Percentiles rank a stretch among this genome's conserved stretches.
Evolutionary conservation across 2,329 filamentous ascomycete genomes (phyloP).

Genomic region (Cercospora beticola): DNA sequence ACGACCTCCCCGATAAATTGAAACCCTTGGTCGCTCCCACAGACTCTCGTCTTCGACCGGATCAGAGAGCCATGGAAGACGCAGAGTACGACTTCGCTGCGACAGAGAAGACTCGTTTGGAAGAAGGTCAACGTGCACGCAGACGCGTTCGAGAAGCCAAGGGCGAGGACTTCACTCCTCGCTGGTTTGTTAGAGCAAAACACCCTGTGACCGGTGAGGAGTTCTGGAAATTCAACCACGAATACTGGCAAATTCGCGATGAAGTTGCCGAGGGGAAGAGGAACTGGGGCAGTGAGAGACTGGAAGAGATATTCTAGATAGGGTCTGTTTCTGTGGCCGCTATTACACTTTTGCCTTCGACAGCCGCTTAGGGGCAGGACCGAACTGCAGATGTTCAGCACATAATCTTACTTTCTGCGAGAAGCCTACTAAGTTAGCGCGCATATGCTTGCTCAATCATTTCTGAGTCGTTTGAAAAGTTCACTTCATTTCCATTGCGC

Average conservation of each 20-base stretch:
- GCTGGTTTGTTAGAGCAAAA: conserved; percentile 75
- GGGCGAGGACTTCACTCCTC: conserved; percentile 78
- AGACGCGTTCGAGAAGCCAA: conserved; percentile 69
- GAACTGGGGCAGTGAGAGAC: conserved; percentile 59
- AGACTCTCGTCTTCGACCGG: conserved; percentile 86
- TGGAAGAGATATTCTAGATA: conserved; percentile 72
- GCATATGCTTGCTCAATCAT: not conserved
- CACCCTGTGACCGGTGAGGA: conserved; percentile 81
- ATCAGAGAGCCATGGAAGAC: conserved; percentile 97
- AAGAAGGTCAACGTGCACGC: conserved; percentile 83
- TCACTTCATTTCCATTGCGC: not conserved
- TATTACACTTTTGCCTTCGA: not conserved
- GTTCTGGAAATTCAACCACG: conserved; percentile 84
- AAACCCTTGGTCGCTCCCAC: conserved; percentile 79
- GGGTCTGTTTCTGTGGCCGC: not conserved
- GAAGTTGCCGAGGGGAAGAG: conserved; percentile 62
- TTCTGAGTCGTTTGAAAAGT: not conserved
- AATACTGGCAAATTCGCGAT: conserved; percentile 80
- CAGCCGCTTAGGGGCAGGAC: not conserved
- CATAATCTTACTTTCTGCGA: not conserved
- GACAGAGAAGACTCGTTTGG: conserved; percentile 88
- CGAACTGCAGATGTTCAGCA: not conserved
- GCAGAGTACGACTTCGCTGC: conserved; percentile 95
- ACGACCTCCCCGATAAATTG: conserved; percentile 84
- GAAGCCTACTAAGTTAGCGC: not conserved